Evolutionary conservation across 2,329 filamentous ascomycete species (phyloP), one percentile per base, ranked within the genome.

Genomic region (Calonectria hawksworthii): DNA sequence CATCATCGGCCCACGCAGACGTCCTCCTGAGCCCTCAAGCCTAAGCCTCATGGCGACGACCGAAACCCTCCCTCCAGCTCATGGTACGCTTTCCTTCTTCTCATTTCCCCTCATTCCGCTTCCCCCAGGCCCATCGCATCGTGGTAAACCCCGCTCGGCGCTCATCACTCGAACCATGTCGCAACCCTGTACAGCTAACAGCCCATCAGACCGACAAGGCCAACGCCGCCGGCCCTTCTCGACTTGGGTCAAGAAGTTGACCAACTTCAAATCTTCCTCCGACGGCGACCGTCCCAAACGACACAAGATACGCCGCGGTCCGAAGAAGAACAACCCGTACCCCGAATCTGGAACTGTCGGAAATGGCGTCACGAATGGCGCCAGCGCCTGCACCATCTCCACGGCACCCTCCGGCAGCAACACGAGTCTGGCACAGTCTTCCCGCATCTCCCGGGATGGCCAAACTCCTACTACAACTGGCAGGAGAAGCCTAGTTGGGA

Each of bases 171-270:
- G 54, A 64, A 72, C 50, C 70, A 68, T 70, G 68, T 54, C 44
- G 34, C 67, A 69, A 72, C 38, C 38, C 66, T 59, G 68, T 59
- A 30, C 75, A 41, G 69, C 86, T 87, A 80, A 87, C 81, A 69
- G 64, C 36, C 83, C 86, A 76, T 80, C 86, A 96, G 94, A 96
- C 84, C 91, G 92, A 79, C 89, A 90, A 78, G 79, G 86, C 82
- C 91, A 91, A 80, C 94, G 95, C 78, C 93, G 96, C 80, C 93
- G 95, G 77, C 96, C 96, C 30, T 99, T 99, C 83, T 92, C 96
- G 61, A 95, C 93, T 79, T 98, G 96, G 94, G 95, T 99, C 89
- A 98, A 96, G 89, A 96, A 96, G 82, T 91, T 99, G 72, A 93
- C 96, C 75, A 96, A 94, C 84, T 93, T 98, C 86, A 98, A 98